These are phyloP conservation scores for Adansonia digitata DNA, from an alignment of 345 rosid genomes.

Conservation along the genomic window DNA sequence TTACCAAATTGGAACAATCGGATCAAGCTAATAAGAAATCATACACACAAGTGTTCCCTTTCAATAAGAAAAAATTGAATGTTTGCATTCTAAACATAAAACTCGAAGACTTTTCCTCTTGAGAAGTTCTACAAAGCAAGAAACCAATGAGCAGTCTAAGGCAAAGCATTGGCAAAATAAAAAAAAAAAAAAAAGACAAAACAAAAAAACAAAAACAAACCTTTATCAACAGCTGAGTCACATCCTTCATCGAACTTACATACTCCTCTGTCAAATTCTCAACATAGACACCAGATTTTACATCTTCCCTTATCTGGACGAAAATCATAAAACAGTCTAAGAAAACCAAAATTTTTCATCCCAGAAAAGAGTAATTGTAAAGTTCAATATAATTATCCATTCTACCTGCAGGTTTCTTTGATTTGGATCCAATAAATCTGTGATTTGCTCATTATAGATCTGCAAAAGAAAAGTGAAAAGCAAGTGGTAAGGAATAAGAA, in stretches of 20 bases:
- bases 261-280: slow-evolving; percentile 80
- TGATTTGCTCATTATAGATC: slow-evolving; percentile 98
- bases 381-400: slow-evolving; percentile 13
- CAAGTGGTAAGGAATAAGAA: background rate
- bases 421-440: slow-evolving; percentile 90
- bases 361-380: slow-evolving; percentile 1
- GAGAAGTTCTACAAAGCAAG: background rate
- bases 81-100: slow-evolving; percentile 1
- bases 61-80: background rate
- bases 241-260: slow-evolving; percentile 77
- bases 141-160: slow-evolving; percentile 9
- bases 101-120: background rate
- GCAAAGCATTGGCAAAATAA: slow-evolving; percentile 12
- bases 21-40: background rate
- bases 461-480: slow-evolving; percentile 34
- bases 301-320: slow-evolving; percentile 93
- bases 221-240: slow-evolving; percentile 71
- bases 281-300: slow-evolving; percentile 88
- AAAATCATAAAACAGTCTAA: slow-evolving; percentile 6
- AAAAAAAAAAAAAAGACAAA: slow-evolving; percentile 12
- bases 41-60: background rate
- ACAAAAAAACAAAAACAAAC: slow-evolving; percentile 32
- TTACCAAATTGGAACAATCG: background rate
- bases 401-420: slow-evolving; percentile 82
- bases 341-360: background rate